phyloP scores from a whole-genome alignment of 2,329 filamentous ascomycete species.

The Diaporthe batatas region DNA sequence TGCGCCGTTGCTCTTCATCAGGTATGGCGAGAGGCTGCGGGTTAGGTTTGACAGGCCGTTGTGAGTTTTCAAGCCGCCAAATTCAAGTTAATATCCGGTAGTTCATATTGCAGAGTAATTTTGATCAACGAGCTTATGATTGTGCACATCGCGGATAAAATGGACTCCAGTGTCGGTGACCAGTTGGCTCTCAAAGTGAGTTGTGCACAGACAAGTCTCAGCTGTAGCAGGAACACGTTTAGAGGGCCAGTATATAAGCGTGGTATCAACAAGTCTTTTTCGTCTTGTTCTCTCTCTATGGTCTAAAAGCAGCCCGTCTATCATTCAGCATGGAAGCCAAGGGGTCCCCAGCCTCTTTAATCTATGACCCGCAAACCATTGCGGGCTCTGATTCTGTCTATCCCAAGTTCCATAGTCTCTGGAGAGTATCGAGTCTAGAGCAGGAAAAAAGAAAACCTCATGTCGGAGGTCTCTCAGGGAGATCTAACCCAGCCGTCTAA shows the following conservation, averaged over 20 bases:
- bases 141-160: background rate
- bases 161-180: no score
- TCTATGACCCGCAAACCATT: constrained; percentile 17
- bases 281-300: constrained; percentile 8
- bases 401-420: background rate
- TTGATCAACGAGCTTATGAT: background rate
- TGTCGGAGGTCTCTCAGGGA: background rate
- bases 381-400: constrained; percentile 19
- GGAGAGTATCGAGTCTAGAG: background rate
- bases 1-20: constrained; percentile 5
- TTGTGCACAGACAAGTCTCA: background rate
- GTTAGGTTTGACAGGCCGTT: constrained; percentile 1
- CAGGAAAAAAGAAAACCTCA: background rate
- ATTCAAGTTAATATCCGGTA: no score
- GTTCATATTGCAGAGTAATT: background rate
- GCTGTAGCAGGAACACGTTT: no score
- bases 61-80: background rate
- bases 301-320: constrained; percentile 32
- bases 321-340: constrained; percentile 13
- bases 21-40: constrained; percentile 10
- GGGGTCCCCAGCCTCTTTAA: background rate
- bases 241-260: background rate
- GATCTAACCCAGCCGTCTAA: constrained; percentile 10
- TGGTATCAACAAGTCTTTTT: constrained; percentile 11
- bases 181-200: background rate